Percentiles rank a stretch among this genome's conserved stretches.
These are phyloP conservation scores for Parmales sp. DNA, from an alignment of 108 stramenopile genomes.

Conservation along the genomic window DNA sequence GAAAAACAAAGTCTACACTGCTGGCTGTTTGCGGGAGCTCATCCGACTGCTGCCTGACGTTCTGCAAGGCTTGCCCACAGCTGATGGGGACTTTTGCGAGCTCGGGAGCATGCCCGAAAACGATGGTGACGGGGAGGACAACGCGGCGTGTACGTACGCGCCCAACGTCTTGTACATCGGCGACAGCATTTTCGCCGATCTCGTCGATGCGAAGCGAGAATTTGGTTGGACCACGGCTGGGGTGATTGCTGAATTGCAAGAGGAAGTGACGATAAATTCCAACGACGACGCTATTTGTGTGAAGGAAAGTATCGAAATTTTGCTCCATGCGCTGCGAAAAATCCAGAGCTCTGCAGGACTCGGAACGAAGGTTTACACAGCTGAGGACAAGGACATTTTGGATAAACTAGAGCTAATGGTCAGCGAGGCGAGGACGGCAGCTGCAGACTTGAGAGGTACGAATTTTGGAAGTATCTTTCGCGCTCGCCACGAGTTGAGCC, in stretches of 20 bases:
- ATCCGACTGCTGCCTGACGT: conserved; percentile 22
- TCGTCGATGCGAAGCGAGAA: conserved; percentile 87
- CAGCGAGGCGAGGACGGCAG: conserved; percentile 63
- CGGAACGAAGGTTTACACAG: conserved; percentile 36
- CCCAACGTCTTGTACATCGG: conserved; percentile 87
- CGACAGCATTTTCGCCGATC: conserved; percentile 92
- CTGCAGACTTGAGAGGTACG: conserved; percentile 56
- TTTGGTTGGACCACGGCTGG: conserved; percentile 83
- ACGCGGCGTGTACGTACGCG: conserved; percentile 19
- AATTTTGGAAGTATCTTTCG: conserved; percentile 67
- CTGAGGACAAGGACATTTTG: conserved; percentile 54
- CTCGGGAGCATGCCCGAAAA: background rate
- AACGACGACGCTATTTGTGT: conserved; percentile 44
- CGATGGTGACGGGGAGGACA: background rate
- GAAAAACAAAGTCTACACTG: conserved; percentile 58
- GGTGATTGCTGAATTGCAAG: conserved; percentile 37
- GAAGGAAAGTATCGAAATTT: conserved; percentile 56
- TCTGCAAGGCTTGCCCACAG: background rate
- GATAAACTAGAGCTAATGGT: conserved; percentile 58
- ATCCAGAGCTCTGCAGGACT: conserved; percentile 55
- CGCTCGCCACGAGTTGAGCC: conserved; percentile 64
- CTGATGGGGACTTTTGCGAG: background rate
- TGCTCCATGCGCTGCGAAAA: conserved; percentile 48
- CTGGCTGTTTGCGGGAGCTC: conserved; percentile 64
- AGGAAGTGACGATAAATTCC: conserved; percentile 51